Evolutionary conservation across 768 basidiomycete genomes (phyloP).

Genomic region (Multifurca ochricompacta): DNA sequence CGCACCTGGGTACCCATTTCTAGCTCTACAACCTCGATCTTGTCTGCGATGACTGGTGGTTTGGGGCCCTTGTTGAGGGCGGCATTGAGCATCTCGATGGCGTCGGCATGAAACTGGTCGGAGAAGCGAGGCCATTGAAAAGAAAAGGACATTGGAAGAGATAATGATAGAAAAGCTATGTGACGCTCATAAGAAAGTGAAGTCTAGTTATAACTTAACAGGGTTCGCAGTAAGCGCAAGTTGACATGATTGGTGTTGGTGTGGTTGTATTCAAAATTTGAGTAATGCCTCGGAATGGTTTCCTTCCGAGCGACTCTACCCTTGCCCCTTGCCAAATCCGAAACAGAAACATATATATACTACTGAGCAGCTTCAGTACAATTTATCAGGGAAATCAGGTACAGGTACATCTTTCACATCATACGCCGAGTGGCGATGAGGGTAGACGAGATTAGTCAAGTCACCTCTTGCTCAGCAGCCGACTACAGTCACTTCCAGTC

Average conservation of each 20-base stretch:
- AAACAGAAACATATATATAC: no score
- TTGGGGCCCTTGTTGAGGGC: constrained; percentile 95
- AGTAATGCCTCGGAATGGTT: background rate
- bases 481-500: no score
- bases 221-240: background rate
- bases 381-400: no score
- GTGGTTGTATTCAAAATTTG: no score
- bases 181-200: background rate
- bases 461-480: no score
- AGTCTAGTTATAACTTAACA: background rate
- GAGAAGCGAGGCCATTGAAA: constrained; percentile 97
- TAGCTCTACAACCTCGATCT: constrained; percentile 95
- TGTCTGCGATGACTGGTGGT: constrained; percentile 93
- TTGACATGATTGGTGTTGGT: background rate
- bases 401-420: no score
- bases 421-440: no score
- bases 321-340: no score
- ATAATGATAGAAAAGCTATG: background rate
- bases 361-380: no score
- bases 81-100: constrained; percentile 89
- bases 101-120: constrained; percentile 92
- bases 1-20: constrained; percentile 94
- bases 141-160: constrained; percentile 64
- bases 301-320: no score
- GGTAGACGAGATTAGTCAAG: no score